phyloP scores from a whole-genome alignment of 2,329 filamentous ascomycete species.

The Neopestalotiopsis clavispora region DNA sequence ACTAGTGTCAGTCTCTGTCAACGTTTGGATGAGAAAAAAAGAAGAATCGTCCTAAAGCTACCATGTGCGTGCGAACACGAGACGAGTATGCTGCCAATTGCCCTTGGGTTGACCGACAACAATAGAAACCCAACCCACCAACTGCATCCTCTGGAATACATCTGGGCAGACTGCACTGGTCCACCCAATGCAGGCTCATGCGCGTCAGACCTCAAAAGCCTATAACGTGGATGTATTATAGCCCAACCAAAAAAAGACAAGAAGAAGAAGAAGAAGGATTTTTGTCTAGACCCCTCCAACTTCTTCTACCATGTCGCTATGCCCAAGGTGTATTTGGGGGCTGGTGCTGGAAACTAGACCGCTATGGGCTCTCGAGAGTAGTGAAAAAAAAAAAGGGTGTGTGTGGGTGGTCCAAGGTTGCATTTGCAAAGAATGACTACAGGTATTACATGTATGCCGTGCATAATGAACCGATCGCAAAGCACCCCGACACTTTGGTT shows the following conservation, averaged over 20 bases:
- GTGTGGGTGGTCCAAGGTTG: neutral
- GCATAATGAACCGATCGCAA: neutral
- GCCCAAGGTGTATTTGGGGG: neutral
- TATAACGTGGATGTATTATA: conserved; percentile 1
- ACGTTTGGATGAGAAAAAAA: too few species aligned
- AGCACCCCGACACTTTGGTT: too few species aligned
- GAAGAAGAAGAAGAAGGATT: neutral
- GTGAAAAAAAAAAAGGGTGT: too few species aligned
- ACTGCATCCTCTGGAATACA: too few species aligned
- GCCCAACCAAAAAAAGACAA: neutral
- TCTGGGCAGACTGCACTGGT: neutral
- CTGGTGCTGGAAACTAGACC: too few species aligned
- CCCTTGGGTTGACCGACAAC: too few species aligned
- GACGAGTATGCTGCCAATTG: too few species aligned
- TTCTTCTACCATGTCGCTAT: neutral
- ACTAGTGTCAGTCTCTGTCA: too few species aligned
- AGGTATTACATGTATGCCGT: neutral
- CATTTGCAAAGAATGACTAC: neutral
- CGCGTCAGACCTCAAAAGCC: neutral
- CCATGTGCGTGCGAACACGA: too few species aligned
- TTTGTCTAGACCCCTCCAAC: neutral
- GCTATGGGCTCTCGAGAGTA: neutral
- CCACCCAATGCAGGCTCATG: neutral
- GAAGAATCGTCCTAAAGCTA: too few species aligned
- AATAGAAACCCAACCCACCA: too few species aligned